A percentile compares a stretch with the other conserved stretches of the same genome.
Conservation (phyloP, 225 moss, liverwort and hornwort genomes). For the Bryum argenteum region DNA sequence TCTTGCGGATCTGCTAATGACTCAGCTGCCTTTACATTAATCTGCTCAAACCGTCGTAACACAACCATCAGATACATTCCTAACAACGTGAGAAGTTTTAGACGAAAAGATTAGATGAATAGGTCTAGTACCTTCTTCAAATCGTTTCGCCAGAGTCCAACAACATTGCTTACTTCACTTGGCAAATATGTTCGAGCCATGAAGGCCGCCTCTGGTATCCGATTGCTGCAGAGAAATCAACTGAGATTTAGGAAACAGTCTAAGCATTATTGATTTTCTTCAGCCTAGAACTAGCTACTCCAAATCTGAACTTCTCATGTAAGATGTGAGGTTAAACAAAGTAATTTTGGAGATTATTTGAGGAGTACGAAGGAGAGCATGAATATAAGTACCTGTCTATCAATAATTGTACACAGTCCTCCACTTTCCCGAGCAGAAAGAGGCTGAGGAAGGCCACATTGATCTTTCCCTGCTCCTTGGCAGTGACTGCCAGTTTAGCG, state of each 20-base stretch:
- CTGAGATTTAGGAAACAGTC: background rate
- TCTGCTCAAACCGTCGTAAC: slow-evolving; percentile 46
- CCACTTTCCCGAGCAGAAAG: slow-evolving; percentile 82
- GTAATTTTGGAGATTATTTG: background rate
- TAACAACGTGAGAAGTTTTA: background rate
- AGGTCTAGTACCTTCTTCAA: slow-evolving; percentile 68
- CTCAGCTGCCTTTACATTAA: slow-evolving; percentile 94
- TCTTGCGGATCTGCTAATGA: slow-evolving; percentile 96
- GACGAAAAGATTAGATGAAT: background rate
- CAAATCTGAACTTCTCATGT: background rate
- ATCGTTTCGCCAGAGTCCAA: slow-evolving; percentile 90
- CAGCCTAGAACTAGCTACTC: background rate
- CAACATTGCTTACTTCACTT: slow-evolving; percentile 86
- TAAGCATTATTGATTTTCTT: background rate
- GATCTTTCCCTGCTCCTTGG: slow-evolving; percentile 90
- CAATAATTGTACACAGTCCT: slow-evolving; percentile 87
- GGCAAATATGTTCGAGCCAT: slow-evolving; percentile 95
- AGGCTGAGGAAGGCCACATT: slow-evolving; percentile 93
- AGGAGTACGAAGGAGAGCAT: background rate
- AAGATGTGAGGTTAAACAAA: background rate
- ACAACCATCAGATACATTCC: slow-evolving; percentile 6
- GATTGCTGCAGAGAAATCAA: slow-evolving; percentile 66
- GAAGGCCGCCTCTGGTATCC: slow-evolving; percentile 95
- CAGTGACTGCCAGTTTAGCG: slow-evolving; percentile 67
- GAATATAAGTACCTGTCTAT: slow-evolving; percentile 71